Evolutionary conservation across 768 basidiomycete genomes (phyloP), one percentile per base, ranked within the genome.

Genomic region (Psilocybe azurescens): DNA sequence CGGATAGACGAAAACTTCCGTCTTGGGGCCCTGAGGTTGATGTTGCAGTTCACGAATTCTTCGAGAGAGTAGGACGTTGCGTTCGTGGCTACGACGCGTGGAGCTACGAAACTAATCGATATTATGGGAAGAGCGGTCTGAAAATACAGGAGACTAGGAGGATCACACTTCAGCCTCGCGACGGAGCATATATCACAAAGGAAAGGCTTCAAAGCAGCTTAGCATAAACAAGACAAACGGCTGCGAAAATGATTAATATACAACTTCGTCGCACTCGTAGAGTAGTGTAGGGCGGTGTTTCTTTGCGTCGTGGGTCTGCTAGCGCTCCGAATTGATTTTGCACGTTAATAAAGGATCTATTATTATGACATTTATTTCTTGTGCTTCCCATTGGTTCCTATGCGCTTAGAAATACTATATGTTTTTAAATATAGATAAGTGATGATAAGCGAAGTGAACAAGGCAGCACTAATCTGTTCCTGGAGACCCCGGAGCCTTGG

Each of bases 1-100:
- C 79, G n/a, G 73, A 73, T 7, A 67, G 71, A 47, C 74, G 74
- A 62, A 64, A 68, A 2, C 67, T 69, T 3, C 69, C 85, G 2
- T 84, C 82, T 0, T 74, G 73, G 20, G 82, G 81, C 47, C 62
- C 73, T 18, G 70, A 72, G 1, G 62, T 84, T 24, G 83, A 87
- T 62, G 62, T 64, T 0, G 73, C 69, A 29, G 63, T 65, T 3
- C 24, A 58, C 5, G 61, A 62, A 18, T 87, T 83, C 59, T 71
- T 83, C 39, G 73, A 78, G 54, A 81, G 82, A 0, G 71, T 86
- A 53, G 85, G 80, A 47, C 76, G 81, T 49, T 87, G 84, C 80
- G 79, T 86, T 0, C 74, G 81, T 5, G 85, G 79, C 1, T 79
- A 79, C 63, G 75, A 83, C 24, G 71, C 69, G 5, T 87, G 86